A percentile compares a stretch with the other conserved stretches of the same genome.
phyloP scores from a whole-genome alignment of 106 monocot species.

The Dactylorhiza incarnata region DNA sequence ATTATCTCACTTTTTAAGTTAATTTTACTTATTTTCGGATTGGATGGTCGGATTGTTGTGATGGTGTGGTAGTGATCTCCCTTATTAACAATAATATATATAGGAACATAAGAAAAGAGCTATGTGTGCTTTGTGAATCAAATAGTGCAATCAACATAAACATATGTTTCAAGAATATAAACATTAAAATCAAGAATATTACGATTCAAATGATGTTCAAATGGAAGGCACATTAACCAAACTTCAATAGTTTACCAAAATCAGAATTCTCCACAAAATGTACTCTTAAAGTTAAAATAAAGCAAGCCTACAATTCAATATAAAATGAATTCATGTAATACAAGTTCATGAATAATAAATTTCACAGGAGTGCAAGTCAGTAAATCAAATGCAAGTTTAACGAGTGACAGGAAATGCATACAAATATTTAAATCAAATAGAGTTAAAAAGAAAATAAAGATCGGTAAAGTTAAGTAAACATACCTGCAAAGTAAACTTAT shows the following conservation, averaged over 20 bases:
- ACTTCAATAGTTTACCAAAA: background rate
- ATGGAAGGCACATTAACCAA: background rate
- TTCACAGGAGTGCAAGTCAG: background rate
- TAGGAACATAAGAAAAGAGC: background rate
- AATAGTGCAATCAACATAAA: background rate
- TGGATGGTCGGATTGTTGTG: too few relatives aligned
- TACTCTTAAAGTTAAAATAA: background rate
- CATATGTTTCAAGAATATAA: background rate
- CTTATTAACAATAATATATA: background rate
- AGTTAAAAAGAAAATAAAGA: background rate
- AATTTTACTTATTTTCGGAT: too few relatives aligned
- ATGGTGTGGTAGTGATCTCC: too few relatives aligned
- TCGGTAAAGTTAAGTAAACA: background rate
- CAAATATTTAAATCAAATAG: background rate
- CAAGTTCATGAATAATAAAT: background rate
- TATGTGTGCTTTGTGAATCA: background rate
- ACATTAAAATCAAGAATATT: background rate
- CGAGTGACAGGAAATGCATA: background rate
- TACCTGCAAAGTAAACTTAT: slow-evolving; percentile 96
- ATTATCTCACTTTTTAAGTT: too few relatives aligned
- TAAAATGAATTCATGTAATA: background rate
- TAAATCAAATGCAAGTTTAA: background rate
- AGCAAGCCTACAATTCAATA: slow-evolving; percentile 5
- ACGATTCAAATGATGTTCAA: background rate
- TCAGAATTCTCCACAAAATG: background rate